Evolutionary conservation across 169 alveolate genomes (phyloP).

Genomic region (Theileria sp.): DNA sequence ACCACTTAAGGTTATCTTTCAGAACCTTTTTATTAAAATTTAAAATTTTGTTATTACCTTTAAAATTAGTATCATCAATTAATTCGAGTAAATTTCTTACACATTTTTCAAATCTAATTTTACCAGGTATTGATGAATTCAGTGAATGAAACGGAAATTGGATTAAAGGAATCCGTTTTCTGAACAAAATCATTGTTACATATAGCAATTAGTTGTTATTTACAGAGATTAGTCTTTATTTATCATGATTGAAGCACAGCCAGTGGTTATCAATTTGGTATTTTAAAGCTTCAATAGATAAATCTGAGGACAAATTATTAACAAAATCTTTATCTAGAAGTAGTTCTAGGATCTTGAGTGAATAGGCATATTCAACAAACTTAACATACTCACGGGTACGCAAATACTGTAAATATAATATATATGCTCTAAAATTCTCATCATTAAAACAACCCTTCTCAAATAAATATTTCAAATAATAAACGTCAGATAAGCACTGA

Average conservation of each 20-base stretch:
- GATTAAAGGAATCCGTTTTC: neutral
- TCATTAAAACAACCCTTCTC: slow-evolving; percentile 70
- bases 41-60: neutral
- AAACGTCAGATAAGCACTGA: slow-evolving; percentile 73
- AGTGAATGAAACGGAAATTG: neutral
- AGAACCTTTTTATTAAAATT: slow-evolving; percentile 14
- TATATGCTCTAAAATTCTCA: slow-evolving; percentile 65
- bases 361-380: slow-evolving; percentile 69
- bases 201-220: neutral
- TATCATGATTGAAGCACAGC: slow-evolving; percentile 57
- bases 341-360: slow-evolving; percentile 70
- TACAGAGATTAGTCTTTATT: slow-evolving; percentile 9
- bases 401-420: slow-evolving; percentile 72
- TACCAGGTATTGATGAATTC: neutral
- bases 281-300: slow-evolving; percentile 46
- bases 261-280: slow-evolving; percentile 53
- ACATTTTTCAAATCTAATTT: neutral
- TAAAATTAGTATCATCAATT: slow-evolving; percentile 21
- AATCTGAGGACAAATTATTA: slow-evolving; percentile 24
- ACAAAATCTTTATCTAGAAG: slow-evolving; percentile 62
- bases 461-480: slow-evolving; percentile 64
- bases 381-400: slow-evolving; percentile 65
- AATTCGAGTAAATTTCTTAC: slow-evolving; percentile 4
- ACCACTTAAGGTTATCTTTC: slow-evolving; percentile 40
- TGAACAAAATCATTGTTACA: neutral